phyloP scores from a whole-genome alignment of 371 early-diverging fungal species.

The Funneliformis caledonium region DNA sequence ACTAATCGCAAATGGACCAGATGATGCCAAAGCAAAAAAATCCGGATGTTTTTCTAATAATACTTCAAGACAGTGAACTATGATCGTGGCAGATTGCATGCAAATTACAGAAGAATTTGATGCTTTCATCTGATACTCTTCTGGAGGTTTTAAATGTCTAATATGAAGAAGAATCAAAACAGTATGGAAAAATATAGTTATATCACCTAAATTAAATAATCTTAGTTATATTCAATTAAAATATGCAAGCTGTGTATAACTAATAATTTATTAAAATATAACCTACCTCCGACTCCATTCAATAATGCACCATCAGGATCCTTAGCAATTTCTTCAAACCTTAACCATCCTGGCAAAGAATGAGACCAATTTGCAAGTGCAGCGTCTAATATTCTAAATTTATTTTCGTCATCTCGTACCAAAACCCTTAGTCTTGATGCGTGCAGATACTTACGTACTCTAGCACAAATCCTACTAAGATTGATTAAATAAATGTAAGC shows the following conservation, averaged over 20 bases:
- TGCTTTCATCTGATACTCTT: not conserved
- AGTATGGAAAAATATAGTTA: conserved; percentile 19
- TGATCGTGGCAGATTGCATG: conserved; percentile 18
- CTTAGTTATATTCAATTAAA: no score
- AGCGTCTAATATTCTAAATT: conserved; percentile 33
- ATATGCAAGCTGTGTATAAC: no score
- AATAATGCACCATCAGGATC: conserved; percentile 27
- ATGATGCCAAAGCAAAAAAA: conserved; percentile 23
- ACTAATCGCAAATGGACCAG: conserved; percentile 30
- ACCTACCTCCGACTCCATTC: conserved; percentile 34
- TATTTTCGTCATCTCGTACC: conserved; percentile 37
- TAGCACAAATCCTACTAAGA: conserved; percentile 35
- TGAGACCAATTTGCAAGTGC: conserved; percentile 30
- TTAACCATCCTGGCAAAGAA: conserved; percentile 29
- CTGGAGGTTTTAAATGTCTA: conserved; percentile 16
- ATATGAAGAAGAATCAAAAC: conserved; percentile 29
- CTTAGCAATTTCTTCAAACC: conserved; percentile 21
- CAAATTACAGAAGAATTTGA: conserved; percentile 23
- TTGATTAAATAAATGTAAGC: conserved; percentile 27
- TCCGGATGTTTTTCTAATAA: conserved; percentile 20
- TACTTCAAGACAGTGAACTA: conserved; percentile 25
- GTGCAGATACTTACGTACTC: conserved; percentile 35
- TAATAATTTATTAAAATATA: no score
- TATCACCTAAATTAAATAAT: conserved; percentile 16
- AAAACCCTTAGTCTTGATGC: conserved; percentile 17